phyloP scores from a whole-genome alignment of 2,329 filamentous ascomycete species.

The Botrytis cinerea region DNA sequence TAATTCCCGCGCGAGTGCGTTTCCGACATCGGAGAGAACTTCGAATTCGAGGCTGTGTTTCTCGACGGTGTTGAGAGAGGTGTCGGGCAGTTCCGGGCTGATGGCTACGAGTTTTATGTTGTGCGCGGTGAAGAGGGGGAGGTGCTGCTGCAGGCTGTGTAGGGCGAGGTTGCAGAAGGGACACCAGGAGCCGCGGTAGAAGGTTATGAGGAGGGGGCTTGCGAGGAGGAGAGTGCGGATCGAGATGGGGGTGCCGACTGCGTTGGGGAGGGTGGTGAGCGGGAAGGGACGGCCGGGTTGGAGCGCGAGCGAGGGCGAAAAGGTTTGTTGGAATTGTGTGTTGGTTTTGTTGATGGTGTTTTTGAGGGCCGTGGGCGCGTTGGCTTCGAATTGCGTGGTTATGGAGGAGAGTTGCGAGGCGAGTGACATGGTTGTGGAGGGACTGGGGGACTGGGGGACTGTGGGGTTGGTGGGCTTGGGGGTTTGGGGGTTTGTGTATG shows the following conservation, averaged over 20 bases:
- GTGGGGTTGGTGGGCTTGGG: no score
- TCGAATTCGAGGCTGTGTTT: not conserved
- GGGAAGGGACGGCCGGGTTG: no score
- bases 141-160: accelerated
- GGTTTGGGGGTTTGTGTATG: not conserved
- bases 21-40: no score
- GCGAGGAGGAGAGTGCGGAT: not conserved
- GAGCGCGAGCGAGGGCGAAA: not conserved
- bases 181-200: not conserved
- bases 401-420: not conserved
- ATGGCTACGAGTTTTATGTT: not conserved
- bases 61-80: not conserved
- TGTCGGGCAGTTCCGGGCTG: not conserved
- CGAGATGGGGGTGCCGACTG: not conserved
- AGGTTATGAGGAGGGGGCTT: not conserved
- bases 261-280: not conserved
- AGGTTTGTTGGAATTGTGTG: not conserved
- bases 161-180: not conserved
- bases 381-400: not conserved
- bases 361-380: not conserved
- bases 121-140: not conserved
- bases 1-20: not conserved
- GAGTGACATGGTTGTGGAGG: not conserved
- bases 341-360: not conserved
- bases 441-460: no score